These are phyloP conservation scores for Buxus sempervirens DNA, from an alignment of 164 flowering plant genomes.

Conservation along the genomic window DNA sequence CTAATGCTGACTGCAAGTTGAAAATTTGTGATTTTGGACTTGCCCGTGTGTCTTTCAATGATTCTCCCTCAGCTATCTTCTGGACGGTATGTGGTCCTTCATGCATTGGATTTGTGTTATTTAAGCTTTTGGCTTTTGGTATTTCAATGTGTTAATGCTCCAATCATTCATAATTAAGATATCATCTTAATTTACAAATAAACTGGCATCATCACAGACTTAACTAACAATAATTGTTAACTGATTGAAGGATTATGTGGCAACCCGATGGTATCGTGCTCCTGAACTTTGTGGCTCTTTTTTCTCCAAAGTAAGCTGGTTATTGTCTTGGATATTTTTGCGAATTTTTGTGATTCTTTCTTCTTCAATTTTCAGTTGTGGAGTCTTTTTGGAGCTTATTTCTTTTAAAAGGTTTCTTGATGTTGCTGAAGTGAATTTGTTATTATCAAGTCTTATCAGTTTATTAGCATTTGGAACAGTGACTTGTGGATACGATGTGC, in stretches of 20 bases:
- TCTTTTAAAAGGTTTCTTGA: background rate
- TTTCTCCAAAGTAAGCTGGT: conserved; percentile 71
- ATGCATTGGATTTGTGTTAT: background rate
- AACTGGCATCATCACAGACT: no score
- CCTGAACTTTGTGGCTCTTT: conserved; percentile 97
- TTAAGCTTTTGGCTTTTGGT: background rate
- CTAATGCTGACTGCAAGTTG: conserved; percentile 86
- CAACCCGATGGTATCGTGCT: conserved; percentile 96
- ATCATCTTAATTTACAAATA: no score
- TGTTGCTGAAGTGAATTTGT: background rate
- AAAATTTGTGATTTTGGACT: conserved; percentile 95
- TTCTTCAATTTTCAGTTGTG: background rate
- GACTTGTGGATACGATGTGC: no score
- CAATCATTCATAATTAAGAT: background rate
- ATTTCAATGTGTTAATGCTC: background rate
- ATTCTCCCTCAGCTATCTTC: conserved; percentile 87
- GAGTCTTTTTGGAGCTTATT: background rate
- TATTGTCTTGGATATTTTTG: background rate
- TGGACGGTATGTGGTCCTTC: conserved; percentile 62
- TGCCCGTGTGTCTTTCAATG: conserved; percentile 84
- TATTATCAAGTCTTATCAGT: no score
- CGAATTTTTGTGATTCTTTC: background rate
- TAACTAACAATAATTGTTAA: background rate
- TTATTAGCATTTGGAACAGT: no score
- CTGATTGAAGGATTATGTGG: conserved; percentile 75